phyloP scores from a whole-genome alignment of 1,284 basidiomycete species.

The Puccinia coronata region DNA sequence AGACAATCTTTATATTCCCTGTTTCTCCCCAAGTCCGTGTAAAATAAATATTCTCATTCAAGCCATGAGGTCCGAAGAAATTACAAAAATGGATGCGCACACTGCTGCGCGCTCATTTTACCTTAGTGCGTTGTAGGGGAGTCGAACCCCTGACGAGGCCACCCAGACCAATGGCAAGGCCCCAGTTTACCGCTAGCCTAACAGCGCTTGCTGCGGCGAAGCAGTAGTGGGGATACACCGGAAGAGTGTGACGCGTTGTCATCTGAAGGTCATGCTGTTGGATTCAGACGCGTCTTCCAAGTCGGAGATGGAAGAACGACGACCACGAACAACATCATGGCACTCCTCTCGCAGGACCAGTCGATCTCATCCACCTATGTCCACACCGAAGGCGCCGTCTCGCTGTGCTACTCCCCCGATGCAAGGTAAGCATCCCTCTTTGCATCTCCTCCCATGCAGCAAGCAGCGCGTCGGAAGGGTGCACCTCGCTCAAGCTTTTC shows the following conservation, averaged over 20 bases:
- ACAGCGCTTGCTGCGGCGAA: background rate
- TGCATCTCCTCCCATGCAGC: conserved; percentile 55
- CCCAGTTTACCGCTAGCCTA: no score
- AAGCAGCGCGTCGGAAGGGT: conserved; percentile 50
- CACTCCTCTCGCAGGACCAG: conserved; percentile 1
- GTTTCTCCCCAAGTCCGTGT: no score
- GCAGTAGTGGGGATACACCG: background rate
- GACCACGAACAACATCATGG: background rate
- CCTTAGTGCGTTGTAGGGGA: conserved; percentile 50
- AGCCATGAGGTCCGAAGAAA: no score
- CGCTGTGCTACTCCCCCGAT: conserved; percentile 67
- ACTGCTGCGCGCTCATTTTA: no score
- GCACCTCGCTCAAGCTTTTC: background rate
- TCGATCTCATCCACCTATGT: conserved; percentile 52
- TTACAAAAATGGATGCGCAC: no score
- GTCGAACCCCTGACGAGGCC: conserved; percentile 50
- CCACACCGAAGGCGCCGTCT: conserved; percentile 60
- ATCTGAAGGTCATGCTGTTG: no score
- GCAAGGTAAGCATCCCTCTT: conserved; percentile 65
- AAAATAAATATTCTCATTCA: no score
- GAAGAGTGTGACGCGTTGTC: background rate
- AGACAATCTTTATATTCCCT: no score
- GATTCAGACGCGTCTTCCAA: background rate
- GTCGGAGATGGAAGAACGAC: background rate
- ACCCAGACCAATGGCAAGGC: conserved; percentile 41